Conservation (phyloP, 805 yeast species). For the Ogataea ganodermae region DNA sequence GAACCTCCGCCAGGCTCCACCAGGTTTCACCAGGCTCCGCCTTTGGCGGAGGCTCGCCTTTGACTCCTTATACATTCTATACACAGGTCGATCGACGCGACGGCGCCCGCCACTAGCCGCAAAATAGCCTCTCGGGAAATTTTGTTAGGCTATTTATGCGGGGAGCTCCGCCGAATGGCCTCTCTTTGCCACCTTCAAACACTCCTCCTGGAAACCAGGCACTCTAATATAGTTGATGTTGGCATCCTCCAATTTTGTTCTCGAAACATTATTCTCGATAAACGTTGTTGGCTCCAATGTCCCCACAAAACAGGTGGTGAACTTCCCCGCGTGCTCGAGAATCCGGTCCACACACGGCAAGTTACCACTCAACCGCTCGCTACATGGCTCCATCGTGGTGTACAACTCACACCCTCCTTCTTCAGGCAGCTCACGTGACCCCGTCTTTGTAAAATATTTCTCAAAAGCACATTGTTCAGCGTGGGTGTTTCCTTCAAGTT, state of each 20-base stretch:
- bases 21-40: too few relatives aligned
- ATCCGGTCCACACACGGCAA: constrained; percentile 85
- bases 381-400: constrained; percentile 98
- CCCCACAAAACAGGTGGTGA: constrained; percentile 85
- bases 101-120: not conserved
- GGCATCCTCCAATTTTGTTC: constrained; percentile 48
- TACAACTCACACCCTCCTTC: constrained; percentile 70
- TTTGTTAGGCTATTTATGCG: not conserved
- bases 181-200: constrained; percentile 66
- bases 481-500: constrained; percentile 91
- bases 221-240: constrained; percentile 76
- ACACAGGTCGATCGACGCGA: constrained; percentile 2
- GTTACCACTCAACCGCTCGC: constrained; percentile 85
- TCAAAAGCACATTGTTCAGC: constrained; percentile 95
- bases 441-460: constrained; percentile 54
- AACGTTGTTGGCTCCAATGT: constrained; percentile 89
- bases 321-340: constrained; percentile 46
- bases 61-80: too few relatives aligned
- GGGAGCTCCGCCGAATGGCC: constrained; percentile 54
- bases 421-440: constrained; percentile 51
- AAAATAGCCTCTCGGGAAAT: too few relatives aligned
- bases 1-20: too few relatives aligned
- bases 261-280: constrained; percentile 74
- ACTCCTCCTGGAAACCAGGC: constrained; percentile 77
- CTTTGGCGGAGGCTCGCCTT: too few relatives aligned